Evolutionary conservation across 2,329 filamentous ascomycete species (phyloP).

Genomic region (Xylaria sp.): DNA sequence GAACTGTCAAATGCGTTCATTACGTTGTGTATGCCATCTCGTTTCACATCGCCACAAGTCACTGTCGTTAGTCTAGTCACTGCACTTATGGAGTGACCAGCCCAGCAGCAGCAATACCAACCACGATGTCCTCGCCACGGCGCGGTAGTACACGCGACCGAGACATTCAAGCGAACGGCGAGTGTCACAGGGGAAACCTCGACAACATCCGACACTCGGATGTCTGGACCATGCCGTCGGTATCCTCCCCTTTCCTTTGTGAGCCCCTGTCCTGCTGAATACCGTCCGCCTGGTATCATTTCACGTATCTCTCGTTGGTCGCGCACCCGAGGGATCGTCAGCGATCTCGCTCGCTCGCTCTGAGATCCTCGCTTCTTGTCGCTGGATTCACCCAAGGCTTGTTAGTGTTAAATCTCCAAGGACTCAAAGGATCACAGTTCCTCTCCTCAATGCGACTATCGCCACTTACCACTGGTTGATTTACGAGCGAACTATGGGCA

Average conservation of each 20-base stretch:
- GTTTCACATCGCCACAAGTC: neutral
- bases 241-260: neutral
- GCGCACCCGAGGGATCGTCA: neutral
- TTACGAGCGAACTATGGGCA: neutral
- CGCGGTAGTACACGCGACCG: constrained; percentile 4
- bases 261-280: constrained; percentile 22
- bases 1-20: constrained; percentile 12
- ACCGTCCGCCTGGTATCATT: neutral
- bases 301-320: neutral
- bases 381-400: neutral
- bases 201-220: neutral
- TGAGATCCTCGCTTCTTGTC: neutral
- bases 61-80: constrained; percentile 2
- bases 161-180: constrained; percentile 16
- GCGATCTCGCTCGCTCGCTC: constrained; percentile 5
- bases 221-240: constrained; percentile 19
- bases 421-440: neutral
- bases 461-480: neutral
- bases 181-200: constrained; percentile 19
- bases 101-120: neutral
- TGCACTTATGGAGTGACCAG: neutral
- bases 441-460: neutral
- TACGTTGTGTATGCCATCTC: constrained; percentile 11
- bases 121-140: neutral
- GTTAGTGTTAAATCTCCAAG: neutral